These are phyloP conservation scores for Cutaneotrichosporon mucoides DNA, from an alignment of 1,284 basidiomycete species.

Conservation along the genomic window DNA sequence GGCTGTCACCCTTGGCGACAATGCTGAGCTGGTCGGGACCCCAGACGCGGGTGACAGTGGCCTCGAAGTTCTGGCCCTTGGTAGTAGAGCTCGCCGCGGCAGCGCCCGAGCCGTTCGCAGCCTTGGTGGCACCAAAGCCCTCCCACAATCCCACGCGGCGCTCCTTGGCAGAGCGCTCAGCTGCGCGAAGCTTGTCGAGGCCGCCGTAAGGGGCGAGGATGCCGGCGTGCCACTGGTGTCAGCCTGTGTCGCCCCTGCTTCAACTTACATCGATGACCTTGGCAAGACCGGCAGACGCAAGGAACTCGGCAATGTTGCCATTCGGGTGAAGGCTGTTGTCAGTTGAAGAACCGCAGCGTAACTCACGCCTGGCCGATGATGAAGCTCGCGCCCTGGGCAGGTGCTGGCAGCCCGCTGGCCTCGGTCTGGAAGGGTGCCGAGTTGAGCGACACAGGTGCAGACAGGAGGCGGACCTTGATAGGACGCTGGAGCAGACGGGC, in stretches of 20 bases:
- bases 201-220: constrained; percentile 75
- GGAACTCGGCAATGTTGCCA: constrained; percentile 88
- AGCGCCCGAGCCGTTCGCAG: constrained; percentile 50
- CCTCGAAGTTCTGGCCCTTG: constrained; percentile 64
- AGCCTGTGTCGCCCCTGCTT: neutral
- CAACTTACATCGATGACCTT: constrained; percentile 69
- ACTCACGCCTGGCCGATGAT: constrained; percentile 77
- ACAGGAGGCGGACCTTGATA: constrained; percentile 81
- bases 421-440: constrained; percentile 72
- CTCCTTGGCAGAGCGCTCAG: constrained; percentile 80
- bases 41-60: constrained; percentile 81
- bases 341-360: neutral
- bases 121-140: constrained; percentile 52
- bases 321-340: constrained; percentile 69
- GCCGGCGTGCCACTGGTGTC: constrained; percentile 78
- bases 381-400: constrained; percentile 62
- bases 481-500: constrained; percentile 82
- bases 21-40: constrained; percentile 86
- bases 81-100: constrained; percentile 44
- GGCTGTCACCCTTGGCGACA: constrained; percentile 60
- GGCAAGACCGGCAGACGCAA: constrained; percentile 82
- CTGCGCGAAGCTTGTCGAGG: constrained; percentile 79
- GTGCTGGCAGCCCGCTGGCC: constrained; percentile 49
- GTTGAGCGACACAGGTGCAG: constrained; percentile 70
- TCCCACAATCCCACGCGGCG: constrained; percentile 76